A percentile compares a stretch with the other conserved stretches of the same genome.
Evolutionary conservation across 192 early-diverging fungal species (phyloP).

Genomic region (Backusella sp.): DNA sequence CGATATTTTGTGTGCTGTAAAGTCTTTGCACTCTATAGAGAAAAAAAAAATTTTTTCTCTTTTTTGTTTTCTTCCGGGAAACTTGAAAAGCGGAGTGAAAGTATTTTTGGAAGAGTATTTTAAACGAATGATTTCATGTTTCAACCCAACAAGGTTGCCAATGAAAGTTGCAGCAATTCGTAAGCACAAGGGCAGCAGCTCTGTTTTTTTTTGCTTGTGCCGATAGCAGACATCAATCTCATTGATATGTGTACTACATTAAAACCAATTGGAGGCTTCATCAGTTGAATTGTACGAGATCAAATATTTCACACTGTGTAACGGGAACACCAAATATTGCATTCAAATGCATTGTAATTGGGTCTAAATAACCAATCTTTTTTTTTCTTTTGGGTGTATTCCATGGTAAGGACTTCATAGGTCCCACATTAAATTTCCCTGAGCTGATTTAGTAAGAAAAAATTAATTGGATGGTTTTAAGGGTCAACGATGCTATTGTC

Average conservation of each 20-base stretch:
- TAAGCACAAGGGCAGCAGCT: not conserved
- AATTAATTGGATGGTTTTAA: not conserved
- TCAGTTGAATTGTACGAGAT: not conserved
- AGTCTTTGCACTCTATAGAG: not conserved
- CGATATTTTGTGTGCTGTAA: not conserved
- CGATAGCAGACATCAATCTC: not conserved
- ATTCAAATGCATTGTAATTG: not conserved
- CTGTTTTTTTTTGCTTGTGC: not conserved
- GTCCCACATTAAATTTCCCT: not conserved
- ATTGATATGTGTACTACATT: not conserved
- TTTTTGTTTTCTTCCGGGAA: not conserved
- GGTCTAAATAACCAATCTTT: not conserved
- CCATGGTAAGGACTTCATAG: not conserved
- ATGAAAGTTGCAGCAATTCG: not conserved
- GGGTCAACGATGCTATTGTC: not conserved
- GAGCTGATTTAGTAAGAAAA: not conserved
- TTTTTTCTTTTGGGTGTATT: not conserved
- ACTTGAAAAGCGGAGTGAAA: not conserved
- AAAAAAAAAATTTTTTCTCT: not conserved
- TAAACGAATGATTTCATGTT: not conserved
- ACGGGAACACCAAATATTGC: not conserved
- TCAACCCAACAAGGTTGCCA: not conserved
- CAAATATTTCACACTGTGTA: not conserved
- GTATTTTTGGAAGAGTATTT: not conserved
- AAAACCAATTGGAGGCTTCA: not conserved